phyloP scores from a whole-genome alignment of 768 basidiomycete genomes.

The Leccinum uliginosum region DNA sequence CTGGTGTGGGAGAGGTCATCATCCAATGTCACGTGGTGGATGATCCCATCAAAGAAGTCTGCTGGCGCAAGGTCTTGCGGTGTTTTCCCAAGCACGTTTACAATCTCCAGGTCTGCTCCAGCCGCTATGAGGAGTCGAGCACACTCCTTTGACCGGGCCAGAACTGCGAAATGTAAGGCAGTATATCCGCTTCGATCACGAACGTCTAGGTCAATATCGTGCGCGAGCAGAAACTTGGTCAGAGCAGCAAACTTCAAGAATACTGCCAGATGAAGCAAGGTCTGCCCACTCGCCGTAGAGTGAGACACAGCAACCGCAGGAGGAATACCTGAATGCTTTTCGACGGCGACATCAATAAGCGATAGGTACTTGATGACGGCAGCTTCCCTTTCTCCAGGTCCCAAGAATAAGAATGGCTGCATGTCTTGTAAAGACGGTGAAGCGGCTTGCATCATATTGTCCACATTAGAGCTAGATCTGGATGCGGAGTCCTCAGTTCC shows the following conservation, averaged over 20 bases:
- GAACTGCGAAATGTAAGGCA: slow-evolving; percentile 79
- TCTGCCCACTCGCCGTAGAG: slow-evolving; percentile 70
- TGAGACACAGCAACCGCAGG: slow-evolving; percentile 62
- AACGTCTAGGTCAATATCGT: slow-evolving; percentile 72
- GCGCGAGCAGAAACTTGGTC: slow-evolving; percentile 64
- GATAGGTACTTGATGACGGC: slow-evolving; percentile 79
- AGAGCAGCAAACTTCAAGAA: slow-evolving; percentile 75
- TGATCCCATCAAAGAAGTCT: slow-evolving; percentile 41
- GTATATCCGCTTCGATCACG: slow-evolving; percentile 91
- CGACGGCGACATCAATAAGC: slow-evolving; percentile 63
- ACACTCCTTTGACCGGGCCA: slow-evolving; percentile 61
- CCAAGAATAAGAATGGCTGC: slow-evolving; percentile 52
- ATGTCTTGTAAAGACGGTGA: slow-evolving; percentile 46
- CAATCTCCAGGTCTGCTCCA: slow-evolving; percentile 77
- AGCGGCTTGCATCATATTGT: slow-evolving; percentile 53
- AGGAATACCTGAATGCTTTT: slow-evolving; percentile 38
- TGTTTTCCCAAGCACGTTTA: slow-evolving; percentile 67
- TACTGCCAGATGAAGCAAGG: slow-evolving; percentile 81
- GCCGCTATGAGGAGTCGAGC: slow-evolving; percentile 64
- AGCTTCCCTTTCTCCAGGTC: slow-evolving; percentile 55
- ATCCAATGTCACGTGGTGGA: slow-evolving; percentile 14
- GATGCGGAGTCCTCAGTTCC: slow-evolving; percentile 46
- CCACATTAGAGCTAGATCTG: slow-evolving; percentile 27
- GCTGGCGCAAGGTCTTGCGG: slow-evolving; percentile 54
- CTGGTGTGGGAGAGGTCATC: slow-evolving; percentile 22